Evolutionary conservation across 805 yeast genomes (phyloP).

Genomic region (Saccharomycopsis amapae): DNA sequence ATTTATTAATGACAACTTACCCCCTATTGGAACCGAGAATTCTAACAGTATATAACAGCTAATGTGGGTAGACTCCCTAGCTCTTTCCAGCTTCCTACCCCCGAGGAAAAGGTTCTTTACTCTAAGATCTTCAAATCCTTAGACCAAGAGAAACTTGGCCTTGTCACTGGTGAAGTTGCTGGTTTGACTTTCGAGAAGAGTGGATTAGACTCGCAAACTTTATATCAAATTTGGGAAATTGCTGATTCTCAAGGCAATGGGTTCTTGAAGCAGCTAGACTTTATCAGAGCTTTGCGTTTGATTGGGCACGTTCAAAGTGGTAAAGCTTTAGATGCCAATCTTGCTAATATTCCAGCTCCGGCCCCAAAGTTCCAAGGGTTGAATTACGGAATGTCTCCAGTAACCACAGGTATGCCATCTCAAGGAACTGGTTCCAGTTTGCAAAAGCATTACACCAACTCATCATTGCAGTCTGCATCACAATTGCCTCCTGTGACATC

Average conservation of each 20-base stretch:
- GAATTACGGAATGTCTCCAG: constrained; percentile 14
- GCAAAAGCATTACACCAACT: constrained; percentile 25
- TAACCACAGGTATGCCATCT: constrained; percentile 8
- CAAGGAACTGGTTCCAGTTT: constrained; percentile 26
- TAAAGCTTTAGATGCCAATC: constrained; percentile 40
- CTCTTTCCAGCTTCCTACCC: constrained; percentile 37
- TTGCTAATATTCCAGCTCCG: constrained; percentile 55
- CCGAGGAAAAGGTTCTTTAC: constrained; percentile 70
- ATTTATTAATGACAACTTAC: too few species aligned
- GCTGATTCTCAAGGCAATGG: constrained; percentile 92
- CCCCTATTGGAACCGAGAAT: too few species aligned
- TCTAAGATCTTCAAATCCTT: constrained; percentile 71
- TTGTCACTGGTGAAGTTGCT: constrained; percentile 83
- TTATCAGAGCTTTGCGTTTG: constrained; percentile 79
- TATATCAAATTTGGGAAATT: constrained; percentile 91
- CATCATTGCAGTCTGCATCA: background rate
- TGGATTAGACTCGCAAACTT: constrained; percentile 65
- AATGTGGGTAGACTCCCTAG: constrained; percentile 1
- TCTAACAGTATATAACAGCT: background rate
- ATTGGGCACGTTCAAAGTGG: constrained; percentile 85
- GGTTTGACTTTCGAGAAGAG: constrained; percentile 78
- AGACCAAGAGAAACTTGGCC: constrained; percentile 72
- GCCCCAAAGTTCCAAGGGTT: constrained; percentile 35
- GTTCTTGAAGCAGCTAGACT: constrained; percentile 69
- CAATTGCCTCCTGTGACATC: constrained; percentile 33